Percentiles rank a stretch among this genome's conserved stretches.
These are phyloP conservation scores for Pestalotiopsis sp. DNA, from an alignment of 2,329 filamentous ascomycete species.

Conservation along the genomic window DNA sequence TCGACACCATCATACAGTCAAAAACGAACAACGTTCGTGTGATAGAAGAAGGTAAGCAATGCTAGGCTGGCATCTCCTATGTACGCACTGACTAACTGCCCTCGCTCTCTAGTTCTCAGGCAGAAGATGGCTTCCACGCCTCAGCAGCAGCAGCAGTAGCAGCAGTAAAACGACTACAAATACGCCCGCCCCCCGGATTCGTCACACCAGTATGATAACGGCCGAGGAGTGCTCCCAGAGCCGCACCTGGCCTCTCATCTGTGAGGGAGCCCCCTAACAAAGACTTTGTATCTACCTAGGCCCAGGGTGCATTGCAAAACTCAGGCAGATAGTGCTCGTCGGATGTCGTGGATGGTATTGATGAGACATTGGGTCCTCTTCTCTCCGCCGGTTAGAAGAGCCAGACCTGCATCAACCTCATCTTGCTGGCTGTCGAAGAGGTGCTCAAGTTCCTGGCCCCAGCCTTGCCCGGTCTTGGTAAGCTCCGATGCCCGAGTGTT, in stretches of 20 bases:
- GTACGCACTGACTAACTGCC: constrained; percentile 14
- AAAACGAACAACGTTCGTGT: constrained; percentile 86
- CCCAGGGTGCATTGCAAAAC: background rate
- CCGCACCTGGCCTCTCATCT: background rate
- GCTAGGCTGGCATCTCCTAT: background rate
- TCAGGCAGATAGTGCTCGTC: constrained; percentile 7
- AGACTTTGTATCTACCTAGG: background rate
- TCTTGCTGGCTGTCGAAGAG: constrained; percentile 19
- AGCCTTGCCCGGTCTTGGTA: constrained; percentile 16
- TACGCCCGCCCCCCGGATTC: background rate
- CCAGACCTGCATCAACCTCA: background rate
- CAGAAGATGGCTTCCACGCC: constrained; percentile 42
- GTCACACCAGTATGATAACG: background rate
- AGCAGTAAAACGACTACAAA: background rate
- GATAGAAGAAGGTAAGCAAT: constrained; percentile 77
- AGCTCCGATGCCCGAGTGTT: constrained; percentile 18
- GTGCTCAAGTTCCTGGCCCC: constrained; percentile 27
- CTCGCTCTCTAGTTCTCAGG: constrained; percentile 37
- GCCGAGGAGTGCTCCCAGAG: background rate
- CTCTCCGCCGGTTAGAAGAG: background rate
- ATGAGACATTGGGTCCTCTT: constrained; percentile 12
- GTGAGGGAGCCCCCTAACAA: background rate
- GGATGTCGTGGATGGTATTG: constrained; percentile 14
- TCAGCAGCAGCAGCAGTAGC: constrained; percentile 15
- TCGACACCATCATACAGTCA: constrained; percentile 59